These are phyloP conservation scores for Metschnikowia chrysomelidarum DNA, from an alignment of 805 yeast genomes.

Conservation along the genomic window DNA sequence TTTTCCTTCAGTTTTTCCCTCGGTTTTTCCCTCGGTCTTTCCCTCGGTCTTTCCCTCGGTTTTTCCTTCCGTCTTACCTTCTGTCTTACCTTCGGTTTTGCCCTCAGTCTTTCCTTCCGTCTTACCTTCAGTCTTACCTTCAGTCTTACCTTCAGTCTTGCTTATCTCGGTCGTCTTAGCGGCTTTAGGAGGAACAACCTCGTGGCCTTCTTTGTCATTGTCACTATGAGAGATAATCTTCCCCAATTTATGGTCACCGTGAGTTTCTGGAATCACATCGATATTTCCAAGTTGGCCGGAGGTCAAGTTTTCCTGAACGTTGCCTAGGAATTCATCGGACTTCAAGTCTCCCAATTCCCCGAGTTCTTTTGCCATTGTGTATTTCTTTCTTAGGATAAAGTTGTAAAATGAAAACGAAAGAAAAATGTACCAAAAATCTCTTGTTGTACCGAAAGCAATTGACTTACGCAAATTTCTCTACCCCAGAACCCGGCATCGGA, in stretches of 20 bases:
- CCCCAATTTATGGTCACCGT: slow-evolving; percentile 1
- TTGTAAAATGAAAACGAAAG: too few relatives aligned
- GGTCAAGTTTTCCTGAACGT: slow-evolving; percentile 11
- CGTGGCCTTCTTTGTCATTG: slow-evolving; percentile 9
- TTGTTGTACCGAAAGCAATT: too few relatives aligned
- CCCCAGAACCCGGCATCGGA: too few relatives aligned
- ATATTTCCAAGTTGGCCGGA: slow-evolving; percentile 9
- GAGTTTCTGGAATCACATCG: slow-evolving; percentile 9
- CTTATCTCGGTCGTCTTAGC: slow-evolving; percentile 13
- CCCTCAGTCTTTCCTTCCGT: slow-evolving; percentile 9
- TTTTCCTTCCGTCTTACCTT: slow-evolving; percentile 15
- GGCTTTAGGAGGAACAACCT: slow-evolving; percentile 10
- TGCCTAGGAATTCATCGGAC: slow-evolving; percentile 5
- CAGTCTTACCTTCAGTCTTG: slow-evolving; percentile 13
- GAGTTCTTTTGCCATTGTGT: slow-evolving; percentile 10
- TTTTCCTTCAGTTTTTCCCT: slow-evolving; percentile 14
- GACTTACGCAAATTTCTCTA: too few relatives aligned
- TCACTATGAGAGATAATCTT: slow-evolving; percentile 6
- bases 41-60: slow-evolving; percentile 13
- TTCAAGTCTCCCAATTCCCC: slow-evolving; percentile 20
- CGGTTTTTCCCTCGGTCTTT: slow-evolving; percentile 10
- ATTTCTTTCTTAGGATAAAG: neutral
- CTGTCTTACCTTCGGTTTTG: slow-evolving; percentile 11
- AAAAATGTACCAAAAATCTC: neutral
- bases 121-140: slow-evolving; percentile 12